These are phyloP conservation scores for Colletotrichum tanaceti DNA, from an alignment of 2,329 filamentous ascomycete species.

Conservation along the genomic window DNA sequence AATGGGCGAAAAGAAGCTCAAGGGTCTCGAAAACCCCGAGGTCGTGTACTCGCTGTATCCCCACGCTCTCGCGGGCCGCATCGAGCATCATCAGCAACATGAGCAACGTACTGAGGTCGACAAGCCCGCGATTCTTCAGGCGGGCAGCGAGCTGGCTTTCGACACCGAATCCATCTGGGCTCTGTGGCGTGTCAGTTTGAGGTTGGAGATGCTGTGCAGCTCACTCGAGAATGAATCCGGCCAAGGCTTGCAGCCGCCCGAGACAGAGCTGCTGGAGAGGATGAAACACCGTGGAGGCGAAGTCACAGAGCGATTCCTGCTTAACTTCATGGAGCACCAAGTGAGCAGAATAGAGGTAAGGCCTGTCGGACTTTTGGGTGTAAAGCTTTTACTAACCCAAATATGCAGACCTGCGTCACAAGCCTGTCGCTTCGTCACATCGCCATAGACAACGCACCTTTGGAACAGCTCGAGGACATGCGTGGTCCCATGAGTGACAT, in stretches of 20 bases:
- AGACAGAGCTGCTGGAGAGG: conserved; percentile 82
- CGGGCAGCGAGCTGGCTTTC: conserved; percentile 76
- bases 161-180: conserved; percentile 89
- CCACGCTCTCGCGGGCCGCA: conserved; percentile 84
- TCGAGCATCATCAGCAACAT: conserved; percentile 72
- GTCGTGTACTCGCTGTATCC: conserved; percentile 96
- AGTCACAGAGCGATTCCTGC: conserved; percentile 86
- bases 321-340: conserved; percentile 94
- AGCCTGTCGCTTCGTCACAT: conserved; percentile 84
- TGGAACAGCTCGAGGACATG: conserved; percentile 75
- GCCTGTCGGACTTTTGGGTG: conserved; percentile 30
- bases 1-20: conserved; percentile 92
- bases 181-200: conserved; percentile 87
- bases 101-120: conserved; percentile 57
- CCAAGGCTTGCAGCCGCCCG: conserved; percentile 77
- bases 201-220: conserved; percentile 93
- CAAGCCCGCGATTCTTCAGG: conserved; percentile 70
- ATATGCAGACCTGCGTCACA: conserved; percentile 78
- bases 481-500: conserved; percentile 82
- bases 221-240: conserved; percentile 79
- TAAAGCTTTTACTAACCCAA: conserved; percentile 42
- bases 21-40: conserved; percentile 97
- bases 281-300: conserved; percentile 78
- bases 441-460: conserved; percentile 73
- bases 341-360: conserved; percentile 94